Percentiles rank a stretch among this genome's conserved stretches.
These are phyloP conservation scores for Aphanomyces invadans DNA, from an alignment of 352 stramenopile species.

Conservation along the genomic window DNA sequence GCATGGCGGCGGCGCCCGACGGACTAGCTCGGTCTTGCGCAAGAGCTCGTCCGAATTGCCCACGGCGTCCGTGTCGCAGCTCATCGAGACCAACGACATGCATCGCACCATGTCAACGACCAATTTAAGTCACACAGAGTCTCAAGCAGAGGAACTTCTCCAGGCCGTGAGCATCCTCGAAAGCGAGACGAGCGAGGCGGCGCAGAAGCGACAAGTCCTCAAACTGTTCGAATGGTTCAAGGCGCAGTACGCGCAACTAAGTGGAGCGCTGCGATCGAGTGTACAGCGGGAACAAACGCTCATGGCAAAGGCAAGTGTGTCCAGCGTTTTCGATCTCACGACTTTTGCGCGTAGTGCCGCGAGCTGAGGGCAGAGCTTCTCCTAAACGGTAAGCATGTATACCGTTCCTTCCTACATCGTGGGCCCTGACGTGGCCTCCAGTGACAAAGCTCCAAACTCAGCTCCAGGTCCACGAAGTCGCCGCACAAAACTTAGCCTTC, in stretches of 20 bases:
- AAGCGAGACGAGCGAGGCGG: constrained; percentile 3
- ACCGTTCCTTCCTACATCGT: no score
- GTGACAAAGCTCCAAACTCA: constrained; percentile 14
- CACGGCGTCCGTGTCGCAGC: neutral
- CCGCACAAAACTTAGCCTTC: constrained; percentile 2
- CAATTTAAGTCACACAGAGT: neutral
- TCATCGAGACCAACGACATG: neutral
- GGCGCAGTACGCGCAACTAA: neutral
- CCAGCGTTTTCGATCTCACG: neutral
- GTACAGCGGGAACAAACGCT: neutral
- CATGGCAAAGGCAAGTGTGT: constrained; percentile 2
- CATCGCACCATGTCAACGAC: neutral
- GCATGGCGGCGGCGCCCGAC: neutral
- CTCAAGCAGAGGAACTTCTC: constrained; percentile 5
- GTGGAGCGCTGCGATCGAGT: neutral
- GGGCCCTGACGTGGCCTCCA: no score
- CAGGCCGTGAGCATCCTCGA: constrained; percentile 5
- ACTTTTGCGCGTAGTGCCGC: neutral
- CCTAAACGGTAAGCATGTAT: constrained; percentile 7
- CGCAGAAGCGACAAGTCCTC: constrained; percentile 17
- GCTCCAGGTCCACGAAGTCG: neutral
- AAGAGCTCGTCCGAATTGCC: neutral
- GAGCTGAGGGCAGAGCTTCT: constrained; percentile 12
- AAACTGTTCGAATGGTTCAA: constrained; percentile 23
- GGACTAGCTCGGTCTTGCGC: constrained; percentile 1